phyloP scores from a whole-genome alignment of 768 basidiomycete genomes.

The Phallus indusiatus region DNA sequence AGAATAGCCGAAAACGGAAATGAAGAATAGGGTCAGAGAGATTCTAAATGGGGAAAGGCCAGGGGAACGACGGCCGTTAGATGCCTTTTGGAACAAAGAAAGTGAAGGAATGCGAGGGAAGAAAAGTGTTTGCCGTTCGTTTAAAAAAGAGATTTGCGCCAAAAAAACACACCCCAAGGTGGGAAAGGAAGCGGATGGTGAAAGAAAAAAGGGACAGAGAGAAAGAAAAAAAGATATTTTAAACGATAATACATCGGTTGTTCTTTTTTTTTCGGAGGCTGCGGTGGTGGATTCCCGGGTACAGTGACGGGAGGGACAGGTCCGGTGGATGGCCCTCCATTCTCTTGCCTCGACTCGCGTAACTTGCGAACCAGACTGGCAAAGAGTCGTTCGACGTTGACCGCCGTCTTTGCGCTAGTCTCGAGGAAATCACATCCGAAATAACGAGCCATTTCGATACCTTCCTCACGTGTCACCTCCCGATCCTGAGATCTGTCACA shows the following conservation, averaged over 20 bases:
- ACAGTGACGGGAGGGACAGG: slow-evolving; percentile 13
- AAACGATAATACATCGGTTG: slow-evolving; percentile 72
- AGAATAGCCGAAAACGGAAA: not conserved
- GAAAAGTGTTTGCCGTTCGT: too few relatives aligned
- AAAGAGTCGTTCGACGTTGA: slow-evolving; percentile 88
- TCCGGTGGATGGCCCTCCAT: not conserved
- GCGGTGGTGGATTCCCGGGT: slow-evolving; percentile 28
- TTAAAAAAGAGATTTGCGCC: too few relatives aligned
- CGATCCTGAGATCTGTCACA: slow-evolving; percentile 86
- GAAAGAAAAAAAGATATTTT: slow-evolving; percentile 56
- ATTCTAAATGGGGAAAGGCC: not conserved
- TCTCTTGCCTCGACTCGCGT: slow-evolving; percentile 26
- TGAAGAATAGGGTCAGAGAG: too few relatives aligned
- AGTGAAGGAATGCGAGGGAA: slow-evolving; percentile 43
- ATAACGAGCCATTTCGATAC: slow-evolving; percentile 64
- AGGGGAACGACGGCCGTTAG: not conserved
- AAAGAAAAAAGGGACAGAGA: slow-evolving; percentile 51
- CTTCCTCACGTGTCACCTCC: slow-evolving; percentile 88
- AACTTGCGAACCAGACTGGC: slow-evolving; percentile 77
- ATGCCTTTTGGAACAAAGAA: slow-evolving; percentile 14
- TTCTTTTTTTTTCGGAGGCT: slow-evolving; percentile 35
- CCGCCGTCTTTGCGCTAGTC: slow-evolving; percentile 91
- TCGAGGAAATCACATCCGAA: slow-evolving; percentile 94
- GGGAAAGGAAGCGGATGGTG: slow-evolving; percentile 28
- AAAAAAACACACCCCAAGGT: slow-evolving; percentile 70